Percentiles rank a stretch among this genome's conserved stretches.
Evolutionary conservation across 2,329 filamentous ascomycete species (phyloP).

Genomic region (Gyromitra esculenta): DNA sequence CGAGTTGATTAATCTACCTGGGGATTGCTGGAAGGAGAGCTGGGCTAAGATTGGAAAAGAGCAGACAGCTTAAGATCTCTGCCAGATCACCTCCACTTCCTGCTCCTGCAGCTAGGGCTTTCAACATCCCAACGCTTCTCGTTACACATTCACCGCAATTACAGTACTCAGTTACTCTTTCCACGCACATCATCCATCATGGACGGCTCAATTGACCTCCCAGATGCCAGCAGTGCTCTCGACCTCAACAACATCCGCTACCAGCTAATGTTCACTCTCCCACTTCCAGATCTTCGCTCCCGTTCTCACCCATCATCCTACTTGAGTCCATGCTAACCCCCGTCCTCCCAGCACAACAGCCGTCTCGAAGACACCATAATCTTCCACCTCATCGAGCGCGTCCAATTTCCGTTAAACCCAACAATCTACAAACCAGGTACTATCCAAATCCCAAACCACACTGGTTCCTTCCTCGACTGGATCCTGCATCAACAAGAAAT

Average conservation of each 20-base stretch:
- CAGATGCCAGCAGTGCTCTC: constrained; percentile 82
- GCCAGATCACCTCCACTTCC: background rate
- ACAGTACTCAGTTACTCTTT: background rate
- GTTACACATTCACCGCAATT: background rate
- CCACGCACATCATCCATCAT: constrained; percentile 65
- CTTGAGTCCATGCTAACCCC: constrained; percentile 49
- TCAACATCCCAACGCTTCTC: background rate
- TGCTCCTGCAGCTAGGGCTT: background rate
- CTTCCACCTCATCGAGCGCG: constrained; percentile 64
- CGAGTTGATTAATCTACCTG: background rate
- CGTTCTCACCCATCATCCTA: constrained; percentile 40
- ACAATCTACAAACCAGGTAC: constrained; percentile 92
- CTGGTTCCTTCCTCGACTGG: constrained; percentile 88
- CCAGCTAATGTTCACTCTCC: constrained; percentile 77
- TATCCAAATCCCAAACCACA: constrained; percentile 75
- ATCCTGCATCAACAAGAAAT: constrained; percentile 89
- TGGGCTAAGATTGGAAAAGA: background rate
- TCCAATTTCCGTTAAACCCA: constrained; percentile 90
- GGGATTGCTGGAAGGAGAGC: background rate
- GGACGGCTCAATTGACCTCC: constrained; percentile 90
- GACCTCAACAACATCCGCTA: constrained; percentile 92
- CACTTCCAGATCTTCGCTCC: constrained; percentile 53
- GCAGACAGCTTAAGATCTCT: background rate
- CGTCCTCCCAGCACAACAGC: constrained; percentile 64
- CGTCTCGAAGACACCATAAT: constrained; percentile 75